Evolutionary conservation across 2,329 filamentous ascomycete genomes (phyloP), one percentile per base, ranked within the genome.

Genomic region (Aspergillus latus): DNA sequence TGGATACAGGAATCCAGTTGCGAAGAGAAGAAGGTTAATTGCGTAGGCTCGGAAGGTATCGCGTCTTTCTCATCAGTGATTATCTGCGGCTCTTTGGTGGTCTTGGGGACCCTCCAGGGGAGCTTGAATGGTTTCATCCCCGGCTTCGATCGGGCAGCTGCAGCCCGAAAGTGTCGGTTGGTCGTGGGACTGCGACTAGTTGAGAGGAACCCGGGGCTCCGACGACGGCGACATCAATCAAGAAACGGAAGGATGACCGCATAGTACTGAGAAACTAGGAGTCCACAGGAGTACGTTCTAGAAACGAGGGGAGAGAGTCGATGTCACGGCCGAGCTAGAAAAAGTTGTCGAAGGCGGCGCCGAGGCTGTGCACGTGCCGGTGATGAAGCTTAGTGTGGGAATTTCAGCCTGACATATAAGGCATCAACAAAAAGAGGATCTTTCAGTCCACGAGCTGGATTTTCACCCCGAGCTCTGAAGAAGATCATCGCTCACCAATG

Each of bases 1-100:
- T 96, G 90, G 56, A 96, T 89, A 1, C 90, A 94, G 37, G 90
- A 90, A 67, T 96, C 91, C 75, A 91, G 87, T 49, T 91, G 89
- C 1, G 92, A 95, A 0, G 91, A 95, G 74, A 97, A 96, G 76
- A 96, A 96, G 62, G 90, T 92, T 78, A 94, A 50, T 5, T 92
- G 84, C 66, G 92, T 92, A 39, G 83, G 80, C 88, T 52, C 45
- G 10, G 39, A 16, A 7, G 39, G 39, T 9, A 11, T 11, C 26
- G 15, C 10, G 2, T 57, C 55, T 37, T 57, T 53, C 10, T 46
- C 45, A 13, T 47, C 46, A 11, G 39, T 5, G 9, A 9, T 21
- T 1, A 26, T 26, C 30, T 34, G 21, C 10, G 37, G 37, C 4
- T 44, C 44, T 36, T 49, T 44, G 3, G 39, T 46, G 39, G 26